Evolutionary conservation across 2,329 filamentous ascomycete species (phyloP), one percentile per base, ranked within the genome.

Genomic region (Scedosporium aurantiacum): DNA sequence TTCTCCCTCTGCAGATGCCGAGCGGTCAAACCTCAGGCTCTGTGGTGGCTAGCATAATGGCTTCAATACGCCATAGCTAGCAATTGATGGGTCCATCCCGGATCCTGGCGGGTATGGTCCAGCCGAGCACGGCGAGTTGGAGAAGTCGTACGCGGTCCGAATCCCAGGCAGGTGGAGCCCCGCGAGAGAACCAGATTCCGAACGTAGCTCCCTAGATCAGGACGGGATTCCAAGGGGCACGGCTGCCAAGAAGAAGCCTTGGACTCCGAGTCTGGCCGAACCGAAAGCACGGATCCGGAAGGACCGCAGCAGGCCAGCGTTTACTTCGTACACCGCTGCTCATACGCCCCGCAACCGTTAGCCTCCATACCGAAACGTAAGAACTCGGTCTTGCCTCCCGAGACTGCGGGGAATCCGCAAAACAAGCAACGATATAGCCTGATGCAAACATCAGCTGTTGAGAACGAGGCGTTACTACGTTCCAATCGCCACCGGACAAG

Each of bases 401-500:
- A 21, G 12, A 23, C 23, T 54, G n/a, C 18, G 18, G 50, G 50
- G 23, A 14, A 54, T 27, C 7, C 3, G 18, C 18, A 54, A 54
- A 47, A 23, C 16, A 23, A 54, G 50, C 50, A 23, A 54, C 21
- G 12, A 12, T 23, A 6, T 47, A 47, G 43, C 18, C 50, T 14
- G 50, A 54, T 54, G 50, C 50, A 54, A 54, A 27, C 50, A 54
- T 54, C 50, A 54, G 50, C 23, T 54, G 50, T 54, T 54, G 21
- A 25, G 14, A 27, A 23, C 23, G 21, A 27, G 50, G 50, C 12
- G 18, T 8, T 23, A 27, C 10, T 14, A 23, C 6, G 18, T 54
- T 23, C 50, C 50, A 54, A 54, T 54, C n/a, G 50, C 50, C n/a
- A 16, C 23, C 12, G 21, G 50, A 54, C 50, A 54, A 23, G 50